Percentiles rank a stretch among this genome's conserved stretches.
Conservation (phyloP, 2,329 filamentous ascomycete genomes). For the Aureobasidium subglaciale region DNA sequence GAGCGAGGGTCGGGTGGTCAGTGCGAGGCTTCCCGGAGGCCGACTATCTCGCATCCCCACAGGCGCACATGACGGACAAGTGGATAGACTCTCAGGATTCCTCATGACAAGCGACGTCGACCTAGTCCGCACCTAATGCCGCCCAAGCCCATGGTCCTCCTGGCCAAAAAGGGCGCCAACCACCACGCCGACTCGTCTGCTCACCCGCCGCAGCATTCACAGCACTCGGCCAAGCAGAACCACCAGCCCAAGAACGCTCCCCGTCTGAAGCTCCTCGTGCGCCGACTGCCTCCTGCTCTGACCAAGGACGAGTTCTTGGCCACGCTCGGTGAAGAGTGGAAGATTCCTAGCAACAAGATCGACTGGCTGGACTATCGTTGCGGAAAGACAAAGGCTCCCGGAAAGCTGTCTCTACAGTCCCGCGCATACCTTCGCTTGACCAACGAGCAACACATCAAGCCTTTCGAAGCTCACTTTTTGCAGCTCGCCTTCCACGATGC, state of each 20-base stretch:
- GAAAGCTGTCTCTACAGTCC: conserved; percentile 75
- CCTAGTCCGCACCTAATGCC: conserved; percentile 3
- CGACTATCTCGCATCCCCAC: neutral
- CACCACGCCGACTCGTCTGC: neutral
- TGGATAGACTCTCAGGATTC: too few relatives aligned
- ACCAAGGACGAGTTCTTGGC: conserved; percentile 69
- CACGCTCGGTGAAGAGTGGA: conserved; percentile 74
- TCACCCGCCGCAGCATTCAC: neutral
- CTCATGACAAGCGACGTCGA: neutral
- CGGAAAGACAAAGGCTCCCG: conserved; percentile 79
- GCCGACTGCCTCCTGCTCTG: conserved; percentile 78
- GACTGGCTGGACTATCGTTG: conserved; percentile 72
- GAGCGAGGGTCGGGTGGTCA: neutral
- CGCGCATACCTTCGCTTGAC: conserved; percentile 76
- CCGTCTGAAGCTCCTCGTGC: conserved; percentile 76
- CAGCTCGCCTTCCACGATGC: conserved; percentile 70
- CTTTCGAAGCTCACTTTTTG: conserved; percentile 65
- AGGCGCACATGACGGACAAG: neutral
- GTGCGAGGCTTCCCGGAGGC: neutral
- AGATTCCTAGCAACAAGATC: conserved; percentile 67
- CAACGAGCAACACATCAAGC: conserved; percentile 59
- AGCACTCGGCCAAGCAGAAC: conserved; percentile 3
- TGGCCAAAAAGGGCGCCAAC: conserved; percentile 11
- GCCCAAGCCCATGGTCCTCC: conserved; percentile 9
- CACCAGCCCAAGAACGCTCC: conserved; percentile 36